Conservation (phyloP, 495 filamentous ascomycete genomes). For the Xylaria grammica region DNA sequence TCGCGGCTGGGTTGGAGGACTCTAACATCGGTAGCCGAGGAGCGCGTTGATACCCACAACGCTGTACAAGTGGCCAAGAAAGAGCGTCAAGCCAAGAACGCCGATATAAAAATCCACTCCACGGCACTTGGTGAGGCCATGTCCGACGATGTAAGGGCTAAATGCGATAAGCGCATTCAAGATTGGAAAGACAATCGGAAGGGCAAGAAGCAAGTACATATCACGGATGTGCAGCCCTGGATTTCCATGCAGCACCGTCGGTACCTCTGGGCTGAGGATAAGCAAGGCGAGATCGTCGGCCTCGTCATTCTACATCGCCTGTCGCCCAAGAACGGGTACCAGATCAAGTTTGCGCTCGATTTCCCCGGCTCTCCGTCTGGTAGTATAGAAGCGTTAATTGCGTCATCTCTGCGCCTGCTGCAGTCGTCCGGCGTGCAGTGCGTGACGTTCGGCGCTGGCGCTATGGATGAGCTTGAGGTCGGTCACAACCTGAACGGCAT, state of each 20-base stretch:
- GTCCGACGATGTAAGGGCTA: constrained; percentile 64
- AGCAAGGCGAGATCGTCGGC: constrained; percentile 68
- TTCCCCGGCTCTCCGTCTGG: constrained; percentile 80
- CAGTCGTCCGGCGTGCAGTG: constrained; percentile 64
- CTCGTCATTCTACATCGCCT: constrained; percentile 78
- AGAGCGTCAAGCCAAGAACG: constrained; percentile 74
- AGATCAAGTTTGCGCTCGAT: constrained; percentile 87
- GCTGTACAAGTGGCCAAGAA: constrained; percentile 66
- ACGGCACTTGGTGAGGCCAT: constrained; percentile 64
- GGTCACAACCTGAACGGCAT: constrained; percentile 77
- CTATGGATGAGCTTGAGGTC: constrained; percentile 66
- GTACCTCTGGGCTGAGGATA: constrained; percentile 76
- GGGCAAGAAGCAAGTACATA: constrained; percentile 76
- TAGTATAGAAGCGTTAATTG: constrained; percentile 79
- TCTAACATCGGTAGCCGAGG: constrained; percentile 81
- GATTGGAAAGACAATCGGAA: constrained; percentile 82
- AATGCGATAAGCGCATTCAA: constrained; percentile 70
- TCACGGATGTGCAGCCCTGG: constrained; percentile 85
- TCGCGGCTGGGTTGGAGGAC: constrained; percentile 81
- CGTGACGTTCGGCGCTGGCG: constrained; percentile 83
- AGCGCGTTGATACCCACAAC: constrained; percentile 74
- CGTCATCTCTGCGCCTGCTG: constrained; percentile 73
- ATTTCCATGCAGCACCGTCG: constrained; percentile 76
- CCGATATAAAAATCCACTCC: constrained; percentile 75
- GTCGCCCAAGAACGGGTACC: constrained; percentile 76